Evolutionary conservation across 2,329 filamentous ascomycete genomes (phyloP).

Genomic region (Sporothrix globosa): DNA sequence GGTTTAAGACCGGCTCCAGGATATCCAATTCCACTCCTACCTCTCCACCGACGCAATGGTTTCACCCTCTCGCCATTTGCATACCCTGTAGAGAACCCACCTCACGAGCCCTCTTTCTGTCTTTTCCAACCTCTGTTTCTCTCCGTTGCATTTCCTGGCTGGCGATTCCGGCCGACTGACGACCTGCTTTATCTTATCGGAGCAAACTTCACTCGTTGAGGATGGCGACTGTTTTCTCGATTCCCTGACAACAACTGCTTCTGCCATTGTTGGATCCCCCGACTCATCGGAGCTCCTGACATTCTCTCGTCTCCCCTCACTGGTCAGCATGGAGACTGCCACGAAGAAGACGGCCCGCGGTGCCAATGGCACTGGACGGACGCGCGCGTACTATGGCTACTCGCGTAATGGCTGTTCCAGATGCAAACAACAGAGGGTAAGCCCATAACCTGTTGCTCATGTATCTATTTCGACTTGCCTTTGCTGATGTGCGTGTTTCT

Average conservation of each 20-base stretch:
- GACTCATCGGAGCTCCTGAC: not conserved
- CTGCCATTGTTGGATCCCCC: slow-evolving; percentile 4
- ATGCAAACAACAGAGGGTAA: slow-evolving; percentile 37
- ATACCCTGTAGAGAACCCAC: not conserved
- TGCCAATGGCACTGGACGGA: slow-evolving; percentile 27
- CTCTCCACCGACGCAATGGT: not conserved
- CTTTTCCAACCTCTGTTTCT: not conserved
- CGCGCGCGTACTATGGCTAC: slow-evolving; percentile 35
- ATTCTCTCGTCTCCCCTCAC: not conserved
- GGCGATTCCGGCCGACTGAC: not conserved
- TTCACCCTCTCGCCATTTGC: slow-evolving; percentile 11
- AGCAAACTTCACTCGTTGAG: not conserved
- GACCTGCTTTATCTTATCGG: slow-evolving; percentile 20
- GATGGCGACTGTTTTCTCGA: slow-evolving; percentile 19
- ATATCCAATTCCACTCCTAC: slow-evolving; percentile 1
- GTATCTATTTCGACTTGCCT: not conserved
- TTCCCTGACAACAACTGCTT: slow-evolving; percentile 18
- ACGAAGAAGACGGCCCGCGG: slow-evolving; percentile 25
- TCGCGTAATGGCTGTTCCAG: slow-evolving; percentile 37
- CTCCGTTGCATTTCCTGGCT: not conserved
- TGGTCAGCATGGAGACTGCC: slow-evolving; percentile 18
- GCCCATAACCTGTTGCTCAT: not conserved
- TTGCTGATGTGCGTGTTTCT: not conserved
- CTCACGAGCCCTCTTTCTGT: not conserved
- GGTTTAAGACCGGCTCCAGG: not conserved